Conservation (phyloP, 176 grass and related monocot genomes). For the Secale cereale region DNA sequence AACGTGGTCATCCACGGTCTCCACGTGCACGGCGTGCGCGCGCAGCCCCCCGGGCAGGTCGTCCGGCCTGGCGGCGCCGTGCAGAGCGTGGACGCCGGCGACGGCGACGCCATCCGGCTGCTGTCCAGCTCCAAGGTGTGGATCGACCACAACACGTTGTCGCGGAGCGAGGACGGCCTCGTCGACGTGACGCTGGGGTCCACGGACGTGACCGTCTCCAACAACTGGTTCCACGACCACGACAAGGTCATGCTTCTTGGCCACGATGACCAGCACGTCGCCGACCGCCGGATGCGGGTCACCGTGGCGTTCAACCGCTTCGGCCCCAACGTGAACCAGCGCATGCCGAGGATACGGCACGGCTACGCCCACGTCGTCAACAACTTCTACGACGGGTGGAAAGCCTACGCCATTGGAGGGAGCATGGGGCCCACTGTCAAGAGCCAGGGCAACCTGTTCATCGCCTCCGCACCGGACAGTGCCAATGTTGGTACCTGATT, state of each 20-base stretch:
- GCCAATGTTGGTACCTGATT: constrained; percentile 17
- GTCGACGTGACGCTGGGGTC: constrained; percentile 70
- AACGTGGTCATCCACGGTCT: constrained; percentile 79
- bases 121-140: constrained; percentile 57
- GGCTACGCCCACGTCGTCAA: constrained; percentile 81
- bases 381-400: constrained; percentile 80
- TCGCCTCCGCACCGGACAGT: constrained; percentile 32
- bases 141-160: constrained; percentile 90
- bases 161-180: constrained; percentile 61
- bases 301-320: constrained; percentile 85
- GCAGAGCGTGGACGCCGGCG: background rate
- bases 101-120: constrained; percentile 75
- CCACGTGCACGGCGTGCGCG: constrained; percentile 41
- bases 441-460: constrained; percentile 81
- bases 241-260: constrained; percentile 95
- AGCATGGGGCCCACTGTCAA: constrained; percentile 67
- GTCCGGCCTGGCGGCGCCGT: constrained; percentile 37
- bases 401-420: constrained; percentile 78
- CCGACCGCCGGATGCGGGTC: constrained; percentile 60
- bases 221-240: constrained; percentile 88
- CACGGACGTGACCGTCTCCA: constrained; percentile 73
- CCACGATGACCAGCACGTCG: constrained; percentile 54
- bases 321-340: constrained; percentile 73
- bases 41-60: constrained; percentile 22
- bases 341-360: constrained; percentile 86